A percentile compares a stretch with the other conserved stretches of the same genome.
Evolutionary conservation across 768 basidiomycete genomes (phyloP).

Genomic region (Podaxis sp.): DNA sequence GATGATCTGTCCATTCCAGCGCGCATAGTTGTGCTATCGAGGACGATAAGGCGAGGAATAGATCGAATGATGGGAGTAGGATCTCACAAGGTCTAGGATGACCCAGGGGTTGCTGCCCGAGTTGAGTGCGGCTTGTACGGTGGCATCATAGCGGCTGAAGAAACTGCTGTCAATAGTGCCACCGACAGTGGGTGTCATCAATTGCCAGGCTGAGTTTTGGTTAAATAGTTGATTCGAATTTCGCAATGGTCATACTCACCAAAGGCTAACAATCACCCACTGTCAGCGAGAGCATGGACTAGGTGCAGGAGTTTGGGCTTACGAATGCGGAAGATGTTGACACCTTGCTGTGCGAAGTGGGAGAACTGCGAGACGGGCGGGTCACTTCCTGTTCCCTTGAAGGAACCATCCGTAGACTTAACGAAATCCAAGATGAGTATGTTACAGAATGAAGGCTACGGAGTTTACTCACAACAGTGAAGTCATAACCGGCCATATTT

Average conservation of each 20-base stretch:
- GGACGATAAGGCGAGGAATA: not conserved
- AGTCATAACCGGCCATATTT: conserved; percentile 46
- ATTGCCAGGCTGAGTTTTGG: conserved; percentile 39
- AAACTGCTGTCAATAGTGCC: conserved; percentile 40
- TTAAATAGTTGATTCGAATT: not conserved
- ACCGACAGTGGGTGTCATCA: conserved; percentile 46
- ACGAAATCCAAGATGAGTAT: not conserved
- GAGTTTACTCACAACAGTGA: conserved; percentile 31
- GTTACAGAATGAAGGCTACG: not conserved
- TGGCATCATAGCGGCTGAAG: conserved; percentile 41
- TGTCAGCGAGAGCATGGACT: not conserved
- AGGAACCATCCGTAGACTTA: conserved; percentile 41
- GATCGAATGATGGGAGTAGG: not conserved
- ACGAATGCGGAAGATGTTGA: conserved; percentile 42
- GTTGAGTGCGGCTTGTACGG: conserved; percentile 43
- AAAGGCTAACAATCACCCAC: not conserved
- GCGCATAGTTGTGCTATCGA: conserved; percentile 50
- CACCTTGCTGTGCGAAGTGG: conserved; percentile 46
- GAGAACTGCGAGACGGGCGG: conserved; percentile 41
- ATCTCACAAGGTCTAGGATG: conserved; percentile 44
- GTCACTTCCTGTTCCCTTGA: conserved; percentile 29
- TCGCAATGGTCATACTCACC: not conserved
- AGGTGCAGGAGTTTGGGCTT: conserved; percentile 2
- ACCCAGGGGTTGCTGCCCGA: conserved; percentile 37
- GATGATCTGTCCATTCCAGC: conserved; percentile 53